Evolutionary conservation across 305 asterid species (phyloP).

Genomic region (Plantago lanceolata): DNA sequence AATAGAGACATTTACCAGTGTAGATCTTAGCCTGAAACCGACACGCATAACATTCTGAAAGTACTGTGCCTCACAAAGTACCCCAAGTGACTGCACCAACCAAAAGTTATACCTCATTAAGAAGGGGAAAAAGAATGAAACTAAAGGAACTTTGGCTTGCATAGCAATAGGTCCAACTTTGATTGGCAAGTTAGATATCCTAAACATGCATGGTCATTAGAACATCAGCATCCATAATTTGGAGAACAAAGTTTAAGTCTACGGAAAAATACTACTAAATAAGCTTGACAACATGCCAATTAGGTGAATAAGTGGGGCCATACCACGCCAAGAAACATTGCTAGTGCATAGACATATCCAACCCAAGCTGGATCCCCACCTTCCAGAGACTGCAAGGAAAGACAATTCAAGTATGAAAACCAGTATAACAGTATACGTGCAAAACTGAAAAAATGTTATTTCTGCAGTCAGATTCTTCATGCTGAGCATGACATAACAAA

Average conservation of each 20-base stretch:
- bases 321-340: conserved; percentile 86
- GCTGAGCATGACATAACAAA: conserved; percentile 1
- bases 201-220: not conserved
- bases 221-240: not conserved
- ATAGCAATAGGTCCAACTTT: not conserved
- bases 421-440: not conserved
- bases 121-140: not conserved
- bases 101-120: conserved; percentile 19
- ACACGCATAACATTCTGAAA: conserved; percentile 98
- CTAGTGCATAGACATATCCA: conserved; percentile 79
- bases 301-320: conserved; percentile 17
- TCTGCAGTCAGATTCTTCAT: not conserved
- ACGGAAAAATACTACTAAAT: not conserved
- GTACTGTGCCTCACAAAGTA: conserved; percentile 91
- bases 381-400: conserved; percentile 79
- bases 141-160: not conserved
- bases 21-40: conserved; percentile 84
- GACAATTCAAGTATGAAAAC: conserved; percentile 28
- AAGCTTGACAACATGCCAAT: too few species aligned
- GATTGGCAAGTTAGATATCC: not conserved
- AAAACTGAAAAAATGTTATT: conserved; percentile 2
- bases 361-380: conserved; percentile 79
- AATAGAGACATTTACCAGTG: conserved; percentile 55
- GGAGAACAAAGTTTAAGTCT: not conserved
- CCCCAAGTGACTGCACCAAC: conserved; percentile 73